phyloP scores from a whole-genome alignment of 2,329 filamentous ascomycete species.

The Aspergillus neoniger region DNA sequence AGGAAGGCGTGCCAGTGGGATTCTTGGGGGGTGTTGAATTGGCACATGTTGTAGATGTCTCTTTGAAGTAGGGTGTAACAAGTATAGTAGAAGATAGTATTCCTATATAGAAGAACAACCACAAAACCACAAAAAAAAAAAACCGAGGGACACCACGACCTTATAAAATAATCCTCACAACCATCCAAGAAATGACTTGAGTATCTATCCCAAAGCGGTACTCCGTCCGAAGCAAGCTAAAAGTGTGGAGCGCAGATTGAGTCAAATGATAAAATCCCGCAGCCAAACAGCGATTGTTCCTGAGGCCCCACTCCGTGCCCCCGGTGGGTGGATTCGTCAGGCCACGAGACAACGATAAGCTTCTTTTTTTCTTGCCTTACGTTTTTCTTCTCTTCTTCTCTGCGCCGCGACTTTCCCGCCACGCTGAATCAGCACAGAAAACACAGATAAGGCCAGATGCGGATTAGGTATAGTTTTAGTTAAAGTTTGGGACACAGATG shows the following conservation, averaged over 20 bases:
- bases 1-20: slow-evolving; percentile 60
- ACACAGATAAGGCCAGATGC: too few species aligned
- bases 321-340: not conserved
- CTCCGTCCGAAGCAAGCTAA: too few species aligned
- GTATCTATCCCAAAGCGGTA: too few species aligned
- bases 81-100: not conserved
- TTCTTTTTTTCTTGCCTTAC: not conserved
- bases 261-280: too few species aligned
- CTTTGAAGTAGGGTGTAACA: not conserved
- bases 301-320: not conserved
- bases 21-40: slow-evolving; percentile 32
- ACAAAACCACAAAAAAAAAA: not conserved
- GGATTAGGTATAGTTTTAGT: too few species aligned
- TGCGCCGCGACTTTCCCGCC: too few species aligned
- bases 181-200: too few species aligned
- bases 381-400: not conserved
- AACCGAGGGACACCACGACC: too few species aligned
- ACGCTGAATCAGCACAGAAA: too few species aligned
- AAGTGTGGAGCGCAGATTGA: not conserved
- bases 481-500: too few species aligned
- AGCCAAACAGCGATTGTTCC: not conserved
- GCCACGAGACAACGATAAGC: slow-evolving; percentile 3
- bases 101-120: not conserved
- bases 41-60: slow-evolving; percentile 52
- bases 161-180: too few species aligned